Evolutionary conservation across 352 stramenopile genomes (phyloP).

Genomic region (Phytophthora vignae): DNA sequence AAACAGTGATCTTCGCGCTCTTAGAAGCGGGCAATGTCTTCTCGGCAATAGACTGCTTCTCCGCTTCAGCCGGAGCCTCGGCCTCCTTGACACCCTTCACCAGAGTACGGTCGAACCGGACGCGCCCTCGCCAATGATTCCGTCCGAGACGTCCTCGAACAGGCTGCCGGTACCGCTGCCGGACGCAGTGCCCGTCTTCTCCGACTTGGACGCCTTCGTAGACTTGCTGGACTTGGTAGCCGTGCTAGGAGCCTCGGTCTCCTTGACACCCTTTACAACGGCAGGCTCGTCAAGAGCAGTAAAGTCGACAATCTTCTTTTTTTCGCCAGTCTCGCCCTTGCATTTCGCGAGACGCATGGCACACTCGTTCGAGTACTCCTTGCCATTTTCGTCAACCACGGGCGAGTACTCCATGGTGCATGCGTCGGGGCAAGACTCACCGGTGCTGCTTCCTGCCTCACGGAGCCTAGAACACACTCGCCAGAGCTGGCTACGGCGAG

Average conservation of each 20-base stretch:
- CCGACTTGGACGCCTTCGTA: slow-evolving; percentile 18
- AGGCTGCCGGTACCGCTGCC: slow-evolving; percentile 16
- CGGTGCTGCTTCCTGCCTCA: slow-evolving; percentile 1
- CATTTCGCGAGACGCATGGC: slow-evolving; percentile 27
- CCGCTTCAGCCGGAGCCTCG: neutral
- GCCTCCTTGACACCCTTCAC: slow-evolving; percentile 16
- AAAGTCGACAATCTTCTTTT: slow-evolving; percentile 27
- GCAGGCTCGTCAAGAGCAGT: slow-evolving; percentile 6
- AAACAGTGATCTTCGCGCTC: slow-evolving; percentile 9
- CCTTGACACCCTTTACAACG: slow-evolving; percentile 16
- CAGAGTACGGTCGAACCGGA: neutral
- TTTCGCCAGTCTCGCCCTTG: slow-evolving; percentile 21
- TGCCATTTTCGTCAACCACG: slow-evolving; percentile 27
- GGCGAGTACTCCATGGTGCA: slow-evolving; percentile 31
- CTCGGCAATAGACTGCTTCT: neutral
- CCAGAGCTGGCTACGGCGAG: slow-evolving; percentile 22
- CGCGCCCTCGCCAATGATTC: slow-evolving; percentile 9
- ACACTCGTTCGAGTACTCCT: slow-evolving; percentile 28
- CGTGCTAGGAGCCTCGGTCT: neutral
- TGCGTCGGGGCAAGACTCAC: slow-evolving; percentile 15
- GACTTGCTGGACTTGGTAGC: slow-evolving; percentile 11
- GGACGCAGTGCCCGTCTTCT: slow-evolving; percentile 22
- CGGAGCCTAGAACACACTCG: slow-evolving; percentile 23
- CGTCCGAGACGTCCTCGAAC: slow-evolving; percentile 14
- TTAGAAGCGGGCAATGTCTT: neutral